Evolutionary conservation across 345 rosid genomes (phyloP).

Genomic region (Durio zibethinus): DNA sequence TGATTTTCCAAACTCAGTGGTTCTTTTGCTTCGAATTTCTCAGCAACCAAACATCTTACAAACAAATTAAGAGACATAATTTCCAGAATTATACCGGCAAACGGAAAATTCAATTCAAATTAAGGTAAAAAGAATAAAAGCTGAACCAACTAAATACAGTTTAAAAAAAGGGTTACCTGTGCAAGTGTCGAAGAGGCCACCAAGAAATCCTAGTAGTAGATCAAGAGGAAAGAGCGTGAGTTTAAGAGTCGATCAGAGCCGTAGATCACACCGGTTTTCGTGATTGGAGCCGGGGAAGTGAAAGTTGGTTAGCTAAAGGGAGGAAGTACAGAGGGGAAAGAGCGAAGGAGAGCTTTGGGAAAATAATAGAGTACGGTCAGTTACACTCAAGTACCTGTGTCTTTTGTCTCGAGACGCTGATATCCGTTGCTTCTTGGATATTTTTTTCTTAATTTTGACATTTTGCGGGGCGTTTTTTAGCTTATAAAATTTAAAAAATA

Average conservation of each 20-base stretch:
- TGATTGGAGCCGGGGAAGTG: conserved; percentile 21
- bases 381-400: not conserved
- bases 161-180: conserved; percentile 13
- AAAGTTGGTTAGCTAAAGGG: conserved; percentile 9
- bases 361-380: conserved; percentile 13
- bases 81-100: not conserved
- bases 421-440: not conserved
- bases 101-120: not conserved
- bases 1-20: not conserved
- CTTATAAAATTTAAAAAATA: not conserved
- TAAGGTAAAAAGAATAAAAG: not conserved
- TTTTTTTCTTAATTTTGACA: not conserved
- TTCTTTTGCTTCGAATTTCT: conserved; percentile 22
- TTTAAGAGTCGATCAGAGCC: conserved; percentile 21
- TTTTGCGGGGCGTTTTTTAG: not conserved
- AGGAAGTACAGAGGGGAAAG: conserved; percentile 15
- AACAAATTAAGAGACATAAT: conserved; percentile 19
- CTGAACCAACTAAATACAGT: conserved; percentile 15
- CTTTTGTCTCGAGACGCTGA: not conserved
- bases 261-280: conserved; percentile 11
- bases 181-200: conserved; percentile 24
- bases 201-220: conserved; percentile 13
- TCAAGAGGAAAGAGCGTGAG: conserved; percentile 18
- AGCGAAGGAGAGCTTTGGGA: conserved; percentile 1
- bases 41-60: conserved; percentile 30